Conservation (phyloP, 768 basidiomycete species). For the Suillus sp. region DNA sequence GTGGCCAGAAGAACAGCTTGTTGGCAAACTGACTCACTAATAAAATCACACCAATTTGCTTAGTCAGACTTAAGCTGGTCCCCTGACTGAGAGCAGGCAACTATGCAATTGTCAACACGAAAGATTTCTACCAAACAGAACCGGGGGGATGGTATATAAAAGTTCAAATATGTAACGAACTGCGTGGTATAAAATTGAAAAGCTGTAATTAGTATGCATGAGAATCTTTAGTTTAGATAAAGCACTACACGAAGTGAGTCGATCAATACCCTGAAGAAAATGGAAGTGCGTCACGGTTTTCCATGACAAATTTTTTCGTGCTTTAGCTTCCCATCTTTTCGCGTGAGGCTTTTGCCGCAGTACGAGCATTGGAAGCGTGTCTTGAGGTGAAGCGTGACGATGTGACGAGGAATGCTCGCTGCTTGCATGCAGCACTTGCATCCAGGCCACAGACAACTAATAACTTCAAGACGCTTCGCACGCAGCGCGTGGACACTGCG, state of each 20-base stretch:
- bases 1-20: not conserved
- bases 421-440: not conserved
- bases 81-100: not conserved
- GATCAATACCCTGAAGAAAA: not conserved
- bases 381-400: not conserved
- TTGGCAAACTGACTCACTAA: not conserved
- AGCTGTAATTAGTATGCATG: slow-evolving; percentile 2
- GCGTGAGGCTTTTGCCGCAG: slow-evolving; percentile 1
- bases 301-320: not conserved
- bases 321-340: not conserved
- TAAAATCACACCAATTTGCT: not conserved
- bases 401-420: slow-evolving; percentile 4
- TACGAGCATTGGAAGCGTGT: not conserved
- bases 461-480: not conserved
- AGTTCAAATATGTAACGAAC: not conserved
- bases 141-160: not conserved
- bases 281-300: not conserved
- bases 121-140: not conserved
- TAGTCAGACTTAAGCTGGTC: not conserved
- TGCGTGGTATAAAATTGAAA: not conserved
- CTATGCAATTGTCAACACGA: not conserved
- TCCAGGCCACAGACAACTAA: not conserved
- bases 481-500: not conserved
- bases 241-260: not conserved
- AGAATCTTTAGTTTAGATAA: not conserved